Conservation (phyloP, 2,329 filamentous ascomycete genomes). For the Fusarium ambrosium region DNA sequence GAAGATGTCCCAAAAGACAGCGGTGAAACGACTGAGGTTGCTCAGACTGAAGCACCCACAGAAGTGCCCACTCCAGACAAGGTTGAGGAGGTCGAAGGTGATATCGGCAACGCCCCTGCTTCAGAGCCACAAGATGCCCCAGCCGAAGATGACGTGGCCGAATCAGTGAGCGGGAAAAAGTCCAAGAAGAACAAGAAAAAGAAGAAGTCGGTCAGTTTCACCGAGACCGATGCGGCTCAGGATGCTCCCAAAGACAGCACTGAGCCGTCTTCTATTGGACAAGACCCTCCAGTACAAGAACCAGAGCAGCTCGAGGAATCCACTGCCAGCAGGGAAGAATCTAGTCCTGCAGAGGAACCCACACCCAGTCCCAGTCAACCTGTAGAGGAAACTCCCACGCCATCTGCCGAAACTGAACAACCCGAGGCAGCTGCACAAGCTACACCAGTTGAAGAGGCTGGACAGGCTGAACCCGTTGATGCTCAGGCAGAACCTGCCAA, state of each 20-base stretch:
- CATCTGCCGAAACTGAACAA: constrained; percentile 15
- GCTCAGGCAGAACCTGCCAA: constrained; percentile 11
- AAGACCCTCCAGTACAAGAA: constrained; percentile 30
- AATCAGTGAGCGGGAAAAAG: constrained; percentile 40
- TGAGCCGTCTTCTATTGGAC: constrained; percentile 12
- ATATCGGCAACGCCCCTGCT: background rate
- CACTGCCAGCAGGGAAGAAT: constrained; percentile 7
- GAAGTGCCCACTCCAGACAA: constrained; percentile 1
- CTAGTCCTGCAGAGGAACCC: constrained; percentile 29
- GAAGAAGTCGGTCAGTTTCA: constrained; percentile 42
- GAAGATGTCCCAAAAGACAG: constrained; percentile 4
- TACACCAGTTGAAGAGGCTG: background rate
- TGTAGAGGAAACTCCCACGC: background rate
- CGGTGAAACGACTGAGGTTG: background rate
- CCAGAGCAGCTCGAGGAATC: constrained; percentile 17
- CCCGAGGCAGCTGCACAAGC: background rate
- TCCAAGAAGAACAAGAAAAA: constrained; percentile 51
- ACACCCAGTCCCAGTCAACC: background rate
- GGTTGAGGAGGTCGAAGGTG: background rate
- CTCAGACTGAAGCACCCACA: background rate
- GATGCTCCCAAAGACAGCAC: constrained; percentile 15
- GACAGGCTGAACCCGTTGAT: constrained; percentile 15
- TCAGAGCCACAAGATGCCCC: constrained; percentile 14
- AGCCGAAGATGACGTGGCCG: constrained; percentile 34
- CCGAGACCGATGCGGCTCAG: constrained; percentile 25